Evolutionary conservation across 768 basidiomycete genomes (phyloP), one percentile per base, ranked within the genome.

Genomic region (Dacryopinax spathularia): DNA sequence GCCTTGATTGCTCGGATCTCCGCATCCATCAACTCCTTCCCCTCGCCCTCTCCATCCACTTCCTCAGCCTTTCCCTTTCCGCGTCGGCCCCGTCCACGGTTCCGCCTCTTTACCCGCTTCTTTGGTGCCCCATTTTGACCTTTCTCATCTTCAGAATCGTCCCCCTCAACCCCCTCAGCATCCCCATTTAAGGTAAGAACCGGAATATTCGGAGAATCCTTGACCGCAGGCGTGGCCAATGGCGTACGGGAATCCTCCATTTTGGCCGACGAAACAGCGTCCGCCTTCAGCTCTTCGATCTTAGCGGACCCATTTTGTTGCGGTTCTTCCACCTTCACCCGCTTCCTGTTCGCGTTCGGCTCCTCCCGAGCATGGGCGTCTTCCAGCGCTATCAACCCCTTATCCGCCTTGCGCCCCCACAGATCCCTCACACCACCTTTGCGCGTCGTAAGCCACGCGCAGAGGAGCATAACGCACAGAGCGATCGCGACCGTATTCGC

Each of bases 61-160:
- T 62, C 67, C 15, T 60, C 67, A 60, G 66, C 68, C 71, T 81
- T 82, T 72, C 80, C 81, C 1, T 79, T 81, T 63, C 81, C 74
- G 72, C 79, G 79, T 33, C 74, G 71, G 65, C 63, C 43, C 66
- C 62, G 9, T 62, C 61, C 7, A 62, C 63, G 31, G 63, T 39
- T 78, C 63, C 73, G 64, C 65, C 67, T 62, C 66, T 65, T 75
- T 75, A 60, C 75, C 71, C 66, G 63, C 41, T 69, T 69, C 69
- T 77, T 79, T 25, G 77, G 1, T 72, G 77, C 67, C 82, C 84
- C 68, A 80, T 83, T 63, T 84, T 61, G 13, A 43, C 64, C 35
- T 75, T 80, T 79, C 34, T 41, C 59, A 39, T 35, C 37, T 20
- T 16, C 41, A 36, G 41, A 22, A 20, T 31, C 33, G 20, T 34